Evolutionary conservation across 257 asterid species (phyloP), one percentile per base, ranked within the genome.

Genomic region (Scutellaria minor): DNA sequence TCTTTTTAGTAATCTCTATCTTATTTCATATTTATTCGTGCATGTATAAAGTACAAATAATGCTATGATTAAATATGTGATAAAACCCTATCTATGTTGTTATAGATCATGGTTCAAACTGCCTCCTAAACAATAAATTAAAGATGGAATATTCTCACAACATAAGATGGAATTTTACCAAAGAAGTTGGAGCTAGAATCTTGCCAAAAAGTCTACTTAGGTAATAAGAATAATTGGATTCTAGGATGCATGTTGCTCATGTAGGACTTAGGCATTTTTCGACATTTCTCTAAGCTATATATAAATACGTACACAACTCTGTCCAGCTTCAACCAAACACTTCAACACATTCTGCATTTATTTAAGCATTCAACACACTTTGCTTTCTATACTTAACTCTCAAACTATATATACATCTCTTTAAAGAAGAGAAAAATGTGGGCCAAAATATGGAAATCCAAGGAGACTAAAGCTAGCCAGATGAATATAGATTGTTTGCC

Each of bases 391-490:
- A 64, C 35, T 63, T 47, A 55, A 14, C 35, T 48, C 42, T n/a
- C 6, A 13, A 70, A 12, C 58, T 24, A 18, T 5, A 51, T 24
- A 18, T 5, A 51, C 5, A 13, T 13, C 7, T 10, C 24, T 7
- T 56, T 65, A 15, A 24, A 52, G 57, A 9, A 57, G n/a, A 76
- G 64, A 31, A 54, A 50, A 27, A 78, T 80, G 89, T 58, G 72
- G 83, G 53, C 72, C 35, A 82, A 75, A 70, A 75, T 56, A 27
- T 64, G 52, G 77, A 70, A 70, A 52, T 64, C 81, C 20, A 27
- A 45, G 48, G 74, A 54, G 64, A 71, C 78, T 10, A 46, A 51
- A 59, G 35, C 66, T 12, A 66, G 75, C 71, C 64, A 59, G 40
- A 24, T 24, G 27, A 79, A 60, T 45, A 12, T 31, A 46, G 73